phyloP scores from a whole-genome alignment of 345 rosid species.

The Sisymbrium altissimum region DNA sequence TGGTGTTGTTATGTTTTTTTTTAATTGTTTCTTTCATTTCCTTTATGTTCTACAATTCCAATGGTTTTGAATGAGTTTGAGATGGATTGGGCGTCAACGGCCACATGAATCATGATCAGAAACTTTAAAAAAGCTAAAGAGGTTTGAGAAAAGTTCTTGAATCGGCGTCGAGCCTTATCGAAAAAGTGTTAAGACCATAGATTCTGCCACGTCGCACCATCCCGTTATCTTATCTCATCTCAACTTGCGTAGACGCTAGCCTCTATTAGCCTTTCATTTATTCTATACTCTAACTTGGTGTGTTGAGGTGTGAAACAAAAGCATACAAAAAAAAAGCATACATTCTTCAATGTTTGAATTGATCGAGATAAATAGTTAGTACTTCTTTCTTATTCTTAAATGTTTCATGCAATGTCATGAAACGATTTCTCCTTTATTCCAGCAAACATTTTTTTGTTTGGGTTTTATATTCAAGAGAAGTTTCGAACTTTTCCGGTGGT shows the following conservation, averaged over 20 bases:
- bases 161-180: slow-evolving; percentile 16
- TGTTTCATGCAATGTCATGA: background rate
- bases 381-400: background rate
- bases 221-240: slow-evolving; percentile 23
- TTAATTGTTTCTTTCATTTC: background rate
- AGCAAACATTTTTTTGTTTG: background rate
- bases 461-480: background rate
- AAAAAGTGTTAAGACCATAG: background rate
- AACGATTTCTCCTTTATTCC: background rate
- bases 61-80: slow-evolving; percentile 3
- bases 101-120: background rate
- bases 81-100: background rate
- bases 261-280: background rate
- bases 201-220: slow-evolving; percentile 24
- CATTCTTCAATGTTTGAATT: background rate
- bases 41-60: background rate
- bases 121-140: background rate
- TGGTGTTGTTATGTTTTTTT: background rate
- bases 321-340: no score
- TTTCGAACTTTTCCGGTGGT: background rate
- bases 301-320: background rate
- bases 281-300: slow-evolving; percentile 2
- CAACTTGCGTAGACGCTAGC: background rate
- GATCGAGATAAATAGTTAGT: background rate
- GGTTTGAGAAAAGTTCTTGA: slow-evolving; percentile 1